A percentile compares a stretch with the other conserved stretches of the same genome.
phyloP scores from a whole-genome alignment of 352 stramenopile genomes.

The Phytophthora sojae region DNA sequence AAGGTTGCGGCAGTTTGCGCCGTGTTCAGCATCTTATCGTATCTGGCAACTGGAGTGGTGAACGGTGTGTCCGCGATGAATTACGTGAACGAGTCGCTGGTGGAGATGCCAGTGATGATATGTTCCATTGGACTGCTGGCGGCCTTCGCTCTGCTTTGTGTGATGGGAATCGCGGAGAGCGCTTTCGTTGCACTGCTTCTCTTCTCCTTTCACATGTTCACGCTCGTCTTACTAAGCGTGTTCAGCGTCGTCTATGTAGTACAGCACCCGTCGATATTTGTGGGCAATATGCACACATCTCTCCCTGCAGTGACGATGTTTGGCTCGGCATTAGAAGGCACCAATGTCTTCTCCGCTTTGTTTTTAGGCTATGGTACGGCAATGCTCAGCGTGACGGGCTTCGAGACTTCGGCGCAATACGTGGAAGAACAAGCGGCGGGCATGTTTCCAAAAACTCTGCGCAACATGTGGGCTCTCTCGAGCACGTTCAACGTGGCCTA shows the following conservation, averaged over 20 bases:
- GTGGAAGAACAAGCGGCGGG: slow-evolving; percentile 87
- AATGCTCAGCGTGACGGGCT: slow-evolving; percentile 91
- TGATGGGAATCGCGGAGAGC: slow-evolving; percentile 87
- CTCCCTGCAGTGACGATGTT: slow-evolving; percentile 73
- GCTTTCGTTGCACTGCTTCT: slow-evolving; percentile 80
- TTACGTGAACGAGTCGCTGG: slow-evolving; percentile 82
- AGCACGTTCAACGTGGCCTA: slow-evolving; percentile 84
- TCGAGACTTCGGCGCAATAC: slow-evolving; percentile 90
- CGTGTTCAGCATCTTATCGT: slow-evolving; percentile 87
- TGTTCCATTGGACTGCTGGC: slow-evolving; percentile 63
- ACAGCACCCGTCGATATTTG: slow-evolving; percentile 67
- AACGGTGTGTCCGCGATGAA: slow-evolving; percentile 76
- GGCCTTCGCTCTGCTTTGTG: slow-evolving; percentile 78
- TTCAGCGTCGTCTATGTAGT: slow-evolving; percentile 62
- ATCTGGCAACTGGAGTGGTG: slow-evolving; percentile 85
- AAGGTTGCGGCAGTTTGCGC: slow-evolving; percentile 80
- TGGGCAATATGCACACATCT: slow-evolving; percentile 66
- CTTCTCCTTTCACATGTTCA: slow-evolving; percentile 80
- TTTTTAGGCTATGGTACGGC: slow-evolving; percentile 80
- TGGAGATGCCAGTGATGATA: slow-evolving; percentile 53
- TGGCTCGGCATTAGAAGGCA: slow-evolving; percentile 39
- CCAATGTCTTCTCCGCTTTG: slow-evolving; percentile 52
- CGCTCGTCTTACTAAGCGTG: slow-evolving; percentile 61
- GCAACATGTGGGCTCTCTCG: slow-evolving; percentile 86
- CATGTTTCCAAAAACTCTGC: slow-evolving; percentile 77